phyloP scores from a whole-genome alignment of 2,329 filamentous ascomycete genomes.

The Paramyrothecium roridum region DNA sequence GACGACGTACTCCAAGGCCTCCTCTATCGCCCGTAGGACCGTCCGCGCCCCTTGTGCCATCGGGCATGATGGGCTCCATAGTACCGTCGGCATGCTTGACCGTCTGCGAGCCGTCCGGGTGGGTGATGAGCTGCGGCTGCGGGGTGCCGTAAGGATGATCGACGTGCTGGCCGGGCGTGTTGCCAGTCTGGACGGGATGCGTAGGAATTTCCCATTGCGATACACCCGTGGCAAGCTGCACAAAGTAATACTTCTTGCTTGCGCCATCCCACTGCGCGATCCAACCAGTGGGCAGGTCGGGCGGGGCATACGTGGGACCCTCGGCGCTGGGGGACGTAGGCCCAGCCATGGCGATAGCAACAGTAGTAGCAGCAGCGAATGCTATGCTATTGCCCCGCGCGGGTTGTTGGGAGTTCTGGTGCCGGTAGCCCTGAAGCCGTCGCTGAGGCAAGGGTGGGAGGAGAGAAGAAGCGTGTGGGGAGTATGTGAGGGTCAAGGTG shows the following conservation, averaged over 20 bases:
- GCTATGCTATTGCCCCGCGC: slow-evolving; percentile 1
- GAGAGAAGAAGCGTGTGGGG: slow-evolving; percentile 10
- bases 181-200: slow-evolving; percentile 58
- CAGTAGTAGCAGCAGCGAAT: not conserved
- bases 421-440: not conserved
- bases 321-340: slow-evolving; percentile 56
- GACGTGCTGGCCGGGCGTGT: slow-evolving; percentile 49
- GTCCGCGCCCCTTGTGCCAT: slow-evolving; percentile 46
- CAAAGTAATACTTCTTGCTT: slow-evolving; percentile 67
- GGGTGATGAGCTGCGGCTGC: slow-evolving; percentile 54
- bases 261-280: slow-evolving; percentile 67
- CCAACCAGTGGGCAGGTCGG: slow-evolving; percentile 61
- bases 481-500: slow-evolving; percentile 17
- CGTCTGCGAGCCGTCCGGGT: slow-evolving; percentile 60
- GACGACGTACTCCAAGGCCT: slow-evolving; percentile 59
- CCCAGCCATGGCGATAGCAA: slow-evolving; percentile 44
- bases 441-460: not conserved
- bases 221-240: slow-evolving; percentile 67
- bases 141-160: slow-evolving; percentile 64
- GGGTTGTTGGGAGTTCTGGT: not conserved
- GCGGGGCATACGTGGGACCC: slow-evolving; percentile 58
- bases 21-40: slow-evolving; percentile 58
- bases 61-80: slow-evolving; percentile 56
- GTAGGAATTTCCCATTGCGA: slow-evolving; percentile 75
- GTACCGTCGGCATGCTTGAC: slow-evolving; percentile 58